Percentiles rank a stretch among this genome's conserved stretches.
These are phyloP conservation scores for Pyrus hybrid DNA, from an alignment of 331 rosid species.

Conservation along the genomic window DNA sequence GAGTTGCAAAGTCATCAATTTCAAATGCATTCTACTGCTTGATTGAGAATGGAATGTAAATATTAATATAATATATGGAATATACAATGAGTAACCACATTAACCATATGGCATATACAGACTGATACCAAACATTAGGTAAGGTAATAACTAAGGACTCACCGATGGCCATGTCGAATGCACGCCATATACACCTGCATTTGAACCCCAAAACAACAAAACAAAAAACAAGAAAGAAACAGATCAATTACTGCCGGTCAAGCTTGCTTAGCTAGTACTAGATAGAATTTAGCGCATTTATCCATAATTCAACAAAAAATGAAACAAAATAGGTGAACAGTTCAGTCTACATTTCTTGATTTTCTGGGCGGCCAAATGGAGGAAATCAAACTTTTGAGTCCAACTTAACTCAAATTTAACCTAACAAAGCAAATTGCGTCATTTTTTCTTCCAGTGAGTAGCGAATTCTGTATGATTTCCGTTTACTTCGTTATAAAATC, in stretches of 20 bases:
- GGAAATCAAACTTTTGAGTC: neutral
- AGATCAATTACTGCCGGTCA: neutral
- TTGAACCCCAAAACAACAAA: conserved; percentile 2
- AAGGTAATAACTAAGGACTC: conserved; percentile 13
- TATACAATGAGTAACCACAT: neutral
- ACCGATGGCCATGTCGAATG: conserved; percentile 71
- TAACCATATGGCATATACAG: neutral
- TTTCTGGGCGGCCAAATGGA: conserved; percentile 9
- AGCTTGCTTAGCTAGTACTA: neutral
- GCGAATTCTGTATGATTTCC: neutral
- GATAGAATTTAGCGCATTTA: neutral
- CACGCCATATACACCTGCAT: conserved; percentile 93
- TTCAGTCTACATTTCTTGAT: neutral
- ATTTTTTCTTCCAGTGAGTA: neutral
- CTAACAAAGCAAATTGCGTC: neutral
- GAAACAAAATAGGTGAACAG: neutral
- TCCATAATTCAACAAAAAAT: neutral
- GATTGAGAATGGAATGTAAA: neutral
- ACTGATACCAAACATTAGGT: conserved; percentile 1
- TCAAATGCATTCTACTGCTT: neutral
- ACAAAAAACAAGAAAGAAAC: neutral
- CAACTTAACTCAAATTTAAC: neutral
- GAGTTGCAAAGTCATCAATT: conserved; percentile 14
- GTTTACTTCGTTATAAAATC: neutral
- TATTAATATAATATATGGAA: neutral